Conservation (phyloP, 2,329 filamentous ascomycete species). For the Sphaceloma murrayae region DNA sequence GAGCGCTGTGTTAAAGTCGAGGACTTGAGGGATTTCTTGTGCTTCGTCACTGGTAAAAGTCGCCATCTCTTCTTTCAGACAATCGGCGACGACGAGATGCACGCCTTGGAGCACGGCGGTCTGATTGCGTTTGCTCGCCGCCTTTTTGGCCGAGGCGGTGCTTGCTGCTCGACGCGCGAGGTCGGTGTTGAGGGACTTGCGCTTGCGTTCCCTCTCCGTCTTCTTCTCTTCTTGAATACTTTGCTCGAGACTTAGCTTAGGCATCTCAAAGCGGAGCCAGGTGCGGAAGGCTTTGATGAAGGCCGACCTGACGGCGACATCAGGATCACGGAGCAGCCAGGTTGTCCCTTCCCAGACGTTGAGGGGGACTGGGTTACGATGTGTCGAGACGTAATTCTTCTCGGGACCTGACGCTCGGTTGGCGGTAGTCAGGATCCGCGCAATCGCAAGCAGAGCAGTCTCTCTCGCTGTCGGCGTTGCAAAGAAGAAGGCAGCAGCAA, state of each 20-base stretch:
- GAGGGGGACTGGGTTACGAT: conserved; percentile 57
- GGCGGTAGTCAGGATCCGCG: conserved; percentile 70
- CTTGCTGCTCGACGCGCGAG: conserved; percentile 25
- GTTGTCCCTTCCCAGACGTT: conserved; percentile 94
- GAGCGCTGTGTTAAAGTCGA: conserved; percentile 11
- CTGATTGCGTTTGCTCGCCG: conserved; percentile 14
- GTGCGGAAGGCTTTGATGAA: conserved; percentile 76
- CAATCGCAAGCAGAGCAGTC: conserved; percentile 67
- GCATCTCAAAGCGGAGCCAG: conserved; percentile 50
- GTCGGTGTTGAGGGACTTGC: conserved; percentile 37
- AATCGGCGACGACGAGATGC: conserved; percentile 6
- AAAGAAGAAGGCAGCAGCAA: conserved; percentile 49
- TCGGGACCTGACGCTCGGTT: conserved; percentile 44
- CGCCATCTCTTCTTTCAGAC: conserved; percentile 3
- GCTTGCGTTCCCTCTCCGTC: conserved; percentile 20
- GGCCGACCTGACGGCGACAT: conserved; percentile 67
- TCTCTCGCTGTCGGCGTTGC: conserved; percentile 52
- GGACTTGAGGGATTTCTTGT: neutral
- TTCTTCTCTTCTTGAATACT: conserved; percentile 45
- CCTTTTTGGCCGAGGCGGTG: conserved; percentile 14
- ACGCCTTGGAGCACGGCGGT: conserved; percentile 12
- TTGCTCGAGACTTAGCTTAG: conserved; percentile 60
- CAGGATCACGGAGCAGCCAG: conserved; percentile 75
- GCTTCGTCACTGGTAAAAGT: no score
- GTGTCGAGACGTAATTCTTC: conserved; percentile 45